These are phyloP conservation scores for Daucus carota DNA, from an alignment of 129 eudicot genomes.

Conservation along the genomic window DNA sequence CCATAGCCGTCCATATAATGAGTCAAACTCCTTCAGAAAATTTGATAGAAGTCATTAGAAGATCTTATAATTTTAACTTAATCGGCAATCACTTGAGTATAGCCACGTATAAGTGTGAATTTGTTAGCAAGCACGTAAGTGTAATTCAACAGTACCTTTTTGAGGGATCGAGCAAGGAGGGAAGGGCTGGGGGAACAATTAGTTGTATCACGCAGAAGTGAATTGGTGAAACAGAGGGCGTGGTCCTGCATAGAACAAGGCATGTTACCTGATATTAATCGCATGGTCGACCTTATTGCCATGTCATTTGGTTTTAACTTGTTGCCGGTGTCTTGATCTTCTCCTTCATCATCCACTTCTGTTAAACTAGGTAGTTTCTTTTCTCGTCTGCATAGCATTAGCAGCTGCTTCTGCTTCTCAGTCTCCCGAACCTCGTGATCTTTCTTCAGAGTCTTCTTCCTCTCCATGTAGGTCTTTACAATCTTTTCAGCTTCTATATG, in stretches of 20 bases:
- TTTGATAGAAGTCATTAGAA: neutral
- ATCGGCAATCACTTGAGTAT: neutral
- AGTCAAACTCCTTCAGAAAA: conserved; percentile 59
- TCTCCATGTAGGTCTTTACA: conserved; percentile 19
- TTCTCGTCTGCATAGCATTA: neutral
- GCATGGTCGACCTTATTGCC: conserved; percentile 40
- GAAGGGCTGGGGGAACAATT: conserved; percentile 50
- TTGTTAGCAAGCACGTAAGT: neutral
- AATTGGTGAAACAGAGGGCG: conserved; percentile 53
- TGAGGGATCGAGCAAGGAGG: conserved; percentile 65
- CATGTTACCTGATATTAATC: conserved; percentile 75
- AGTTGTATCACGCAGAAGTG: conserved; percentile 27
- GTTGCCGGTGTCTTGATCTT: conserved; percentile 14
- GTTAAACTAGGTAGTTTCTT: neutral
- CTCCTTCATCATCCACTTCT: conserved; percentile 7
- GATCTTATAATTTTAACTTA: neutral
- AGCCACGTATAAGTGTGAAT: neutral
- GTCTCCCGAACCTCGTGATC: conserved; percentile 9
- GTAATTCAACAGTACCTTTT: conserved; percentile 37
- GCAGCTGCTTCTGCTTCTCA: conserved; percentile 14
- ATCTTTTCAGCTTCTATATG: neutral
- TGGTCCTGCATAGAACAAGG: conserved; percentile 66
- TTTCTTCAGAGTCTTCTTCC: conserved; percentile 1
- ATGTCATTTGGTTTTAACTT: conserved; percentile 36
- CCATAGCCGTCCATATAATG: conserved; percentile 72